phyloP scores from a whole-genome alignment of 768 basidiomycete genomes.

The Trametopsis cervina region DNA sequence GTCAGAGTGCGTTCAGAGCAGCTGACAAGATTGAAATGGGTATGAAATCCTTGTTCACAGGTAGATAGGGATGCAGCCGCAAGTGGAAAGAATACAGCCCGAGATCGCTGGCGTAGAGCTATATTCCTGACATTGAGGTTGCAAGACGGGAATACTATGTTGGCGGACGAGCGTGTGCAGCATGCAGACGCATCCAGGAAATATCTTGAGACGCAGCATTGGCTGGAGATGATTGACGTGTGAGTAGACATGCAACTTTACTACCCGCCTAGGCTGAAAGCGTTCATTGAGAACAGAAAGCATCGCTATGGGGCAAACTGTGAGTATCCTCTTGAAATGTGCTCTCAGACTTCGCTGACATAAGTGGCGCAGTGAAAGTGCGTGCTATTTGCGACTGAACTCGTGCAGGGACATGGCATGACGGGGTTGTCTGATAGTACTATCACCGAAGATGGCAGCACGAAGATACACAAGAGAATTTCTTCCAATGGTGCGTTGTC shows the following conservation, averaged over 20 bases:
- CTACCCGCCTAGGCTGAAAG: background rate
- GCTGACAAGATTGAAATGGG: background rate
- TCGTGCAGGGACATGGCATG: too few relatives aligned
- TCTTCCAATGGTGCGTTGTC: slow-evolving; percentile 47
- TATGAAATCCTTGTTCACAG: slow-evolving; percentile 21
- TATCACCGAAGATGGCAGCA: slow-evolving; percentile 56
- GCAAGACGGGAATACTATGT: slow-evolving; percentile 36
- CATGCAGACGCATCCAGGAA: slow-evolving; percentile 32
- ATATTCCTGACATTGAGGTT: slow-evolving; percentile 35
- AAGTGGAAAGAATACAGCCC: slow-evolving; percentile 38
- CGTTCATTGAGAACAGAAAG: slow-evolving; percentile 28
- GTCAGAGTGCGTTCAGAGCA: background rate
- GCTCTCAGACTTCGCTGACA: slow-evolving; percentile 2
- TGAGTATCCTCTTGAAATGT: slow-evolving; percentile 24
- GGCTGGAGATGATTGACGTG: slow-evolving; percentile 58
- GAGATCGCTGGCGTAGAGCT: slow-evolving; percentile 42
- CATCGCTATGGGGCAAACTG: slow-evolving; percentile 60
- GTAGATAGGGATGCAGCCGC: slow-evolving; percentile 35
- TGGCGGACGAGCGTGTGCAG: slow-evolving; percentile 25
- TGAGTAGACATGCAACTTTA: slow-evolving; percentile 20
- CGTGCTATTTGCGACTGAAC: slow-evolving; percentile 8
- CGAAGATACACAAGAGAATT: slow-evolving; percentile 56
- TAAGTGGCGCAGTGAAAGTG: slow-evolving; percentile 35
- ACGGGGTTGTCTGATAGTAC: slow-evolving; percentile 30
- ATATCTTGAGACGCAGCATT: slow-evolving; percentile 52